phyloP scores from a whole-genome alignment of 441 rosid genomes.

The Manihot esculenta region DNA sequence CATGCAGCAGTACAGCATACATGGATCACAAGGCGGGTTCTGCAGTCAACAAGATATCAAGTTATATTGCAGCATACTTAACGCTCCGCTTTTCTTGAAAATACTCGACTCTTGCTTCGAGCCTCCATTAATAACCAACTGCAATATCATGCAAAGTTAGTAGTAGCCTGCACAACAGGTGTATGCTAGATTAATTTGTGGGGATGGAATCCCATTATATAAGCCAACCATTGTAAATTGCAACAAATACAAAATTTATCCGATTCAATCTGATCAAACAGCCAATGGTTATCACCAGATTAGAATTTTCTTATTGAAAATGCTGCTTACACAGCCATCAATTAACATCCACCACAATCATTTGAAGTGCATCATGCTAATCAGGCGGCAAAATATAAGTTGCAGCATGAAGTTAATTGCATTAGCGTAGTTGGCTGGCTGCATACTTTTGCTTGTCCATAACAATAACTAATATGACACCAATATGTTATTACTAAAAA shows the following conservation, averaged over 20 bases:
- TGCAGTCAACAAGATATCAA: constrained; percentile 28
- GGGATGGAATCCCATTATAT: too few relatives aligned
- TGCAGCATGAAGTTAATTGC: not conserved
- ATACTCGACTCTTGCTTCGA: not conserved
- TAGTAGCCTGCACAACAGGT: too few relatives aligned
- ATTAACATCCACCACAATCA: not conserved
- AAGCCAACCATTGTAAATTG: too few relatives aligned
- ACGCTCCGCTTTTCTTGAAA: not conserved
- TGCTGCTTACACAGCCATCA: not conserved
- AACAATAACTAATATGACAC: not conserved
- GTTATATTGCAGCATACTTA: not conserved
- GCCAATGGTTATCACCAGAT: not conserved
- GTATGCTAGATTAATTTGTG: not conserved
- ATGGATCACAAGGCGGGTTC: constrained; percentile 92
- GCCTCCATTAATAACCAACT: not conserved
- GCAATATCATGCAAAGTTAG: not conserved
- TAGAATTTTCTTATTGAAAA: not conserved
- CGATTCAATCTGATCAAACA: not conserved
- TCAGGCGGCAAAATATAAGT: not conserved
- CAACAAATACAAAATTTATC: not conserved
- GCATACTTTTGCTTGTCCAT: not conserved
- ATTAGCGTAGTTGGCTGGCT: constrained; percentile 3
- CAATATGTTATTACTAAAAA: not conserved
- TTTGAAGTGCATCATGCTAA: not conserved
- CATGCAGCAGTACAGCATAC: constrained; percentile 86